Conservation (phyloP, 2,329 filamentous ascomycete genomes). For the Arachnomyces sp. region DNA sequence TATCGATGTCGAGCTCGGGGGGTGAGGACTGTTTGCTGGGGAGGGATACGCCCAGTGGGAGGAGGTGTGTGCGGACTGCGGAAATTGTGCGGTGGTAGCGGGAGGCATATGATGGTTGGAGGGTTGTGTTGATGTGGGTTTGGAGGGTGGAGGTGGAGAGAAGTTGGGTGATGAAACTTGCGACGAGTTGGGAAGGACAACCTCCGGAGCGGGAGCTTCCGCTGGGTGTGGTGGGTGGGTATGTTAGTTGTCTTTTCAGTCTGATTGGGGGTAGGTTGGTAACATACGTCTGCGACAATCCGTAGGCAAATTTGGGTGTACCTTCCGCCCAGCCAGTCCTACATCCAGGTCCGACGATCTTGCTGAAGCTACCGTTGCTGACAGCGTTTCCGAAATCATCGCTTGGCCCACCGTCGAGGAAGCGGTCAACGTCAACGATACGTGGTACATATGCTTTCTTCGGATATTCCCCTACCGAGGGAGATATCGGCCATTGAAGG, state of each 20-base stretch:
- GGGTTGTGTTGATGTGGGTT: constrained; percentile 42
- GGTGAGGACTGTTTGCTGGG: constrained; percentile 10
- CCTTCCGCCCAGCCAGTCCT: constrained; percentile 85
- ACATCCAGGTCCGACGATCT: constrained; percentile 71
- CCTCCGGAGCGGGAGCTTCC: constrained; percentile 53
- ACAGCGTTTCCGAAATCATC: constrained; percentile 64
- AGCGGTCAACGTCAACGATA: constrained; percentile 68
- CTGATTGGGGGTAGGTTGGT: too few relatives aligned
- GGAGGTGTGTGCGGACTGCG: constrained; percentile 52
- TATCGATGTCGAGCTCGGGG: constrained; percentile 24
- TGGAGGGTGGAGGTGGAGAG: constrained; percentile 45
- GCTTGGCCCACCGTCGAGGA: constrained; percentile 51
- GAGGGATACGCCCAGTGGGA: constrained; percentile 51
- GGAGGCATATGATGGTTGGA: constrained; percentile 49
- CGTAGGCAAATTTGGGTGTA: constrained; percentile 52
- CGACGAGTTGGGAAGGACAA: constrained; percentile 51
- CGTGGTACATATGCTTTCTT: constrained; percentile 53
- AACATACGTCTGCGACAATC: constrained; percentile 50
- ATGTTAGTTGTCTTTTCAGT: too few relatives aligned
- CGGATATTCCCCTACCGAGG: constrained; percentile 18
- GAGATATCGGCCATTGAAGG: constrained; percentile 61
- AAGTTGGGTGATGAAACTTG: constrained; percentile 49
- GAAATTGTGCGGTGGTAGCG: constrained; percentile 49
- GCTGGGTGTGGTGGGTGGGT: constrained; percentile 27
- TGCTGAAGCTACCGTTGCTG: constrained; percentile 85